Evolutionary conservation across 495 filamentous ascomycete species (phyloP), one percentile per base, ranked within the genome.

Genomic region (Cercophora samala): DNA sequence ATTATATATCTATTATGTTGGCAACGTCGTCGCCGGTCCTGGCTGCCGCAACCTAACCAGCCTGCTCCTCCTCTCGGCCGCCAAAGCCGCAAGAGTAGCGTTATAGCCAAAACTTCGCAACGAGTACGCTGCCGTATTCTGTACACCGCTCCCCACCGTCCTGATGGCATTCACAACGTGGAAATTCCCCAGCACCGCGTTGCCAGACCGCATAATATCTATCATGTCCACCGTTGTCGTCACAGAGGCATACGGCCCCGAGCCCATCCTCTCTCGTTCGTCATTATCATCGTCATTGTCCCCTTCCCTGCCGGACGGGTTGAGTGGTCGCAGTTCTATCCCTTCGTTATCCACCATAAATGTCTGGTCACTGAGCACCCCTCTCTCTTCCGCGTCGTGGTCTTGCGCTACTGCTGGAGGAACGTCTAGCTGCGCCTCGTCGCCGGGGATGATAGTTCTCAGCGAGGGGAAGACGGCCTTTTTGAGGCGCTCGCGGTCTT

Each of bases 361-460:
- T 23, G 75, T 71, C 26, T 73, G 78, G 67, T 81, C 78, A 67
- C 88, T 81, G 24, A 87, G 74, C 23, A 93, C 77, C 3, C 92
- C 91, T n/a, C 89, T 85, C 75, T 96, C 92, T 76, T 96, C 93
- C 1, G 90, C 83, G 76, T 96, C 92, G 71, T 88, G 84, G 70
- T 93, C 90, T 73, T 94, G 91, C 3, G 60, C 66, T 24, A 73
- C 74, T 23, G 73, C 59, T 9, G 72, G 72, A 4, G 60, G 58
- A 0, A 32, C 25, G 1, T 51, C 58, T 42, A 53, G 58, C 15
- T 21, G 62, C 1, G 68, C 9, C 32, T 55, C 53, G 4, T 22
- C 62, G 19, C 56, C 72, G 4, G 68, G 53, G 11, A 5, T 63
- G 19, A 67, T 68, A 26, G 66, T 69, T 42, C 42, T 64, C 60